Evolutionary conservation across 345 rosid species (phyloP), one percentile per base, ranked within the genome.

Genomic region (Corchorus olitorius): DNA sequence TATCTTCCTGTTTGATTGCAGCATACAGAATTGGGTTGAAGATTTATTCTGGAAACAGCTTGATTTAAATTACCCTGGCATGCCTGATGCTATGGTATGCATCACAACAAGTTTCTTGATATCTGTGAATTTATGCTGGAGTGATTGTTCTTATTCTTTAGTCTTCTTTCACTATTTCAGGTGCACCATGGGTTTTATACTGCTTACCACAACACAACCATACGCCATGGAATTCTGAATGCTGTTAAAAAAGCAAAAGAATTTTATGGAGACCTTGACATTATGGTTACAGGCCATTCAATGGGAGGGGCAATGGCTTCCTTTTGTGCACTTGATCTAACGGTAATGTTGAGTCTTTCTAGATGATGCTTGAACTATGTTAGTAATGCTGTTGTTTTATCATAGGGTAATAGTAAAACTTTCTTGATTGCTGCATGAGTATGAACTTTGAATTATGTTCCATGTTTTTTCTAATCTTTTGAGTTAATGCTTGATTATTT

Each of bases 231-330:
- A 39, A 81, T 95, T 81, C 59, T 95, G 55, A 81, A 46, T 83
- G 98, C 97, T 4, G 83, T 94, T 75, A 79, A 78, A 76, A 84
- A 74, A 60, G 93, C 91, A 1, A 89, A 81, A 83, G 76, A 91
- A 54, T 56, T 70, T 76, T 89, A 93, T 80, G 98, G 97, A 66
- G 86, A 77, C n/a, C 82, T 93, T 83, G 83, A 65, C 49, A 83
- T 93, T 75, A 87, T 93, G 80, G 94, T 91, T 82, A 93, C 97
- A 8, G 98, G 98, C 14, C 98, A 94, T 86, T 94, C 99, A n/a
- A 93, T 94, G 99, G 98, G 98, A 84, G 99, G 89, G 74, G 96
- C 99, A 59, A 91, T 95, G 89, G 98, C 97, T 75, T 81, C 98
- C 58, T 93, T 94, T 82, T 88, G 98, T 70, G 97, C 88, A 75